These are phyloP conservation scores for Phoma herbarum DNA, from an alignment of 2,329 filamentous ascomycete species.

Conservation along the genomic window DNA sequence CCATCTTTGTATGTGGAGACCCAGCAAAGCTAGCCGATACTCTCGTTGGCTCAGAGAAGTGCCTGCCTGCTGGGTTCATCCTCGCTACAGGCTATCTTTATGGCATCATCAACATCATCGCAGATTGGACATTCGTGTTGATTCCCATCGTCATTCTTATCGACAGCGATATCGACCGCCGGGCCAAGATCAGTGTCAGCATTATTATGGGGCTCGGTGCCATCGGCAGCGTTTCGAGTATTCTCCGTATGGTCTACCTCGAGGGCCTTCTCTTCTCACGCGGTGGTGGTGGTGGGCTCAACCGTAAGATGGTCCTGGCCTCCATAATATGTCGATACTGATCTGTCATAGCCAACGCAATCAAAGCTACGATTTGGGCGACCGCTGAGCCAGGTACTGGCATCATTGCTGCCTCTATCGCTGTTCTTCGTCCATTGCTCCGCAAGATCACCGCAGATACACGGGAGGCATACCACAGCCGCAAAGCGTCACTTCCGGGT, in stretches of 20 bases:
- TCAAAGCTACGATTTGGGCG: conserved; percentile 56
- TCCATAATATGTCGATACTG: not conserved
- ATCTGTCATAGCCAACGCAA: conserved; percentile 39
- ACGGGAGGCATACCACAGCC: conserved; percentile 21
- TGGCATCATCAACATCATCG: conserved; percentile 43
- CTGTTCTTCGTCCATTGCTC: conserved; percentile 58
- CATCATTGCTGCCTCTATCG: conserved; percentile 59
- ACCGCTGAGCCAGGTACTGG: conserved; percentile 61
- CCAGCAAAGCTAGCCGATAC: conserved; percentile 37
- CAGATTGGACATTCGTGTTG: conserved; percentile 49
- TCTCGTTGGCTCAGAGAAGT: conserved; percentile 30
- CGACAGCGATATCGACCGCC: conserved; percentile 55
- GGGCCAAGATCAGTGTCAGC: conserved; percentile 57
- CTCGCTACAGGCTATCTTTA: conserved; percentile 44
- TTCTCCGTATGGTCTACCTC: conserved; percentile 46
- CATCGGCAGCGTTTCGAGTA: conserved; percentile 43
- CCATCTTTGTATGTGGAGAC: conserved; percentile 44
- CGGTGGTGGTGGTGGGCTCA: conserved; percentile 8
- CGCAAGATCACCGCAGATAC: conserved; percentile 37
- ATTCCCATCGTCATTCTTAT: conserved; percentile 46
- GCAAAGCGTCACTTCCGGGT: conserved; percentile 21
- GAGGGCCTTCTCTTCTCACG: conserved; percentile 32
- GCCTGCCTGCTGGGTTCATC: conserved; percentile 35
- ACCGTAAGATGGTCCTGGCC: conserved; percentile 16
- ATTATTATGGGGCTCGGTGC: conserved; percentile 57